Base-by-base conservation (phyloP, 257 asterid genomes). In the Gentiana macrophylla region DNA sequence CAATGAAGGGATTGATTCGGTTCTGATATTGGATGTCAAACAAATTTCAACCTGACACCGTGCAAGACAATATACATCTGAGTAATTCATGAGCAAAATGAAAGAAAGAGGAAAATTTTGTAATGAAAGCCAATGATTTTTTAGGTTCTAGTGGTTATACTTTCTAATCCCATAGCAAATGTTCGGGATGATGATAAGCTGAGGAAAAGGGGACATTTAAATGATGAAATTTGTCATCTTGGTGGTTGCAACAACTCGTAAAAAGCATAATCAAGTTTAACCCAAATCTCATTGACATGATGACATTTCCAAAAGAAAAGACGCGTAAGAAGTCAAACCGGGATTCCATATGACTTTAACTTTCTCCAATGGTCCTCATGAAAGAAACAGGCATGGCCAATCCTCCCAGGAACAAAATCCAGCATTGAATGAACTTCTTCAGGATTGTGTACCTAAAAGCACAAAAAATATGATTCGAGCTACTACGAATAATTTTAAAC, bases 321-420 rank as follows among this genome's bases (percentile, higher is more conserved):
- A 37, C 6, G 38, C 56, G 48, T 45, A 64, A 57, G 37, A 52
- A 67, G 58, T 69, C 73, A 35, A 52, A 90, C 96, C 79, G 96
- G 98, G 70, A 90, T 84, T 59, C 67, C 69, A 59, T 60, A 80
- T n/a, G 48, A 56, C 68, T 80, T 80, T 35, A 90, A 64, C 63
- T 79, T 76, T 58, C 70, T 59, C 92, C 85, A 84, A 41, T 83
- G 84, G 43, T 77, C 77, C 37, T 82, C 88, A 60, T 72, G 88
- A 52, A 91, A 76, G 82, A 82, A 91, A 74, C 98, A 91, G 61
- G 98, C 98, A 75, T 91, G 98, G 38, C 98, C 98, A 58, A 87
- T 87, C 70, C 98, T 87, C 61, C 64, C 67, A 0, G 96, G 98
- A 59, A 66, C 73, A 81, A 91, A 84, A 68, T 83, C 82, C 41